Percentiles rank a stretch among this genome's conserved stretches.
These are phyloP conservation scores for Erysimum pusillum DNA, from an alignment of 441 rosid genomes.

Conservation along the genomic window DNA sequence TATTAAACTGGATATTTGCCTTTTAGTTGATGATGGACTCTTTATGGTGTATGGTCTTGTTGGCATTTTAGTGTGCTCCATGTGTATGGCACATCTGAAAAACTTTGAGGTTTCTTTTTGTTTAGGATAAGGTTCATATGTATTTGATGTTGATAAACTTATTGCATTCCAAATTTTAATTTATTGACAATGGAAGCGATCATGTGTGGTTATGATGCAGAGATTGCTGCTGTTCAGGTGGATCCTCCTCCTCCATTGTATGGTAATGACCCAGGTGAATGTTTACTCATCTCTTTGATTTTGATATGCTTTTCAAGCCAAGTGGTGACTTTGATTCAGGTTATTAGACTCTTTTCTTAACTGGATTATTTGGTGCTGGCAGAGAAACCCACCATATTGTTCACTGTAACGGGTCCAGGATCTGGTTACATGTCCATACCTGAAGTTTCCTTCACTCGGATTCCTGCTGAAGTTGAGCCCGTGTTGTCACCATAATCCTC, in stretches of 20 bases:
- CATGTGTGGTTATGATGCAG: constrained; percentile 12
- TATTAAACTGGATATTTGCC: no score
- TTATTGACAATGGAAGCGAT: no score
- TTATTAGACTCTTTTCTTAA: not conserved
- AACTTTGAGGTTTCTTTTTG: no score
- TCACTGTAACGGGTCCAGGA: constrained; percentile 27
- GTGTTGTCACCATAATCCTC: not conserved
- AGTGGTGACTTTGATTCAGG: not conserved
- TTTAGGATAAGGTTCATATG: no score
- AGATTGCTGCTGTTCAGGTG: constrained; percentile 26
- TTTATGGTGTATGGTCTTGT: no score
- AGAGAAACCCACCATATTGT: constrained; percentile 13
- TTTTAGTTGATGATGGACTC: no score
- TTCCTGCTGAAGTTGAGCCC: constrained; percentile 8
- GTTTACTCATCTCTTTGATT: not conserved
- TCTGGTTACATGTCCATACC: constrained; percentile 31
- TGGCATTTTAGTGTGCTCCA: no score
- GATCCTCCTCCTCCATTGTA: constrained; percentile 41
- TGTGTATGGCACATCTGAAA: no score
- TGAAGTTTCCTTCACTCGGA: constrained; percentile 23
- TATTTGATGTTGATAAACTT: no score
- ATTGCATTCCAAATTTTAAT: no score
- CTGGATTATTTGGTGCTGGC: constrained; percentile 7
- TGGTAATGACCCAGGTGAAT: constrained; percentile 10
- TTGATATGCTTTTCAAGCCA: not conserved